A percentile compares a stretch with the other conserved stretches of the same genome.
Evolutionary conservation across 129 eudicot genomes (phyloP).

Genomic region (Sambucus nigra): DNA sequence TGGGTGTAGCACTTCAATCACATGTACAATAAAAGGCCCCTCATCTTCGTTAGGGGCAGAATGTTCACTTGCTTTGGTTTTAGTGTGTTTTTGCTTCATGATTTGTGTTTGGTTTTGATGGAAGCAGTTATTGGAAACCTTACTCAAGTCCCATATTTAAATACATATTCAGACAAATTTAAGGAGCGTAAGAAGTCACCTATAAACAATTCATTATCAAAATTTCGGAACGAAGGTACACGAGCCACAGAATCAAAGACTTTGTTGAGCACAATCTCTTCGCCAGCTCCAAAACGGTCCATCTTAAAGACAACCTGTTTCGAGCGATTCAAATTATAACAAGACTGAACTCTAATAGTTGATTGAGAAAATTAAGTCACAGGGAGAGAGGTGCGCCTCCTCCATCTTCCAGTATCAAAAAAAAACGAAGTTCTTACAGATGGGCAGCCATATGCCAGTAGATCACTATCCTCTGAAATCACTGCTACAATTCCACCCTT

Average conservation of each 20-base stretch:
- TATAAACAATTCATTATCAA: conserved; percentile 41
- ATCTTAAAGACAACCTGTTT: conserved; percentile 67
- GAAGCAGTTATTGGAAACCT: not conserved
- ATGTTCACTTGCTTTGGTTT: too few relatives aligned
- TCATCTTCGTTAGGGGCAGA: too few relatives aligned
- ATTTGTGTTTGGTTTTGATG: not conserved
- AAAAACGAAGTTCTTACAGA: conserved; percentile 49
- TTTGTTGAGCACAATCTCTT: conserved; percentile 54
- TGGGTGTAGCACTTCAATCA: not conserved
- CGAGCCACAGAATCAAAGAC: conserved; percentile 30
- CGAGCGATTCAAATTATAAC: conserved; percentile 8
- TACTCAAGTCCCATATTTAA: too few relatives aligned
- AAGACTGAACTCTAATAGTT: not conserved
- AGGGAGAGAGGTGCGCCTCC: conserved; percentile 3
- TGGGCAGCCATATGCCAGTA: conserved; percentile 80
- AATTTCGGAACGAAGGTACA: conserved; percentile 54
- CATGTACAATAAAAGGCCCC: not conserved
- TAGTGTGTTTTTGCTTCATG: too few relatives aligned
- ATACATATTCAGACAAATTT: not conserved
- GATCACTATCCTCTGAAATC: conserved; percentile 85
- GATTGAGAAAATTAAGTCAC: conserved; percentile 6
- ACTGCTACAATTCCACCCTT: conserved; percentile 66
- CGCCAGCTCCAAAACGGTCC: conserved; percentile 77
- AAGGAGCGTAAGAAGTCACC: conserved; percentile 21
- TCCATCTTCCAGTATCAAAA: not conserved